phyloP scores from a whole-genome alignment of 345 rosid species.

The Cardiospermum halicacabum region DNA sequence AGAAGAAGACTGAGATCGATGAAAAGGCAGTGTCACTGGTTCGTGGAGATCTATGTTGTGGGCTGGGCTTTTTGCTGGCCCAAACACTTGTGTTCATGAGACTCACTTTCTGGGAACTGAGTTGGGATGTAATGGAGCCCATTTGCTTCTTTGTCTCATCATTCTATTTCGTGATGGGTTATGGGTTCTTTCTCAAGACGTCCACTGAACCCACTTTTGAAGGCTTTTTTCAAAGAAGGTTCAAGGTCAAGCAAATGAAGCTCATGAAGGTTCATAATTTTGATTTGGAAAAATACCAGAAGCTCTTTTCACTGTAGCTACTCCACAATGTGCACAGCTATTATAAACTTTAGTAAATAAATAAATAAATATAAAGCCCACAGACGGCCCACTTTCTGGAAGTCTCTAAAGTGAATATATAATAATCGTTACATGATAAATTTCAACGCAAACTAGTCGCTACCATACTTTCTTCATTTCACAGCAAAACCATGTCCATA shows the following conservation, averaged over 20 bases:
- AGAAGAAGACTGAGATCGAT: conserved; percentile 55
- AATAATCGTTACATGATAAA: too few relatives aligned
- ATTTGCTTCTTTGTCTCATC: conserved; percentile 79
- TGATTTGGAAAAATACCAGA: conserved; percentile 35
- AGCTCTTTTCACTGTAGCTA: too few relatives aligned
- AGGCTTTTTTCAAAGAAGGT: conserved; percentile 59
- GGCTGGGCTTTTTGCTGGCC: conserved; percentile 44
- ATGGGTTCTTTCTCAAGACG: conserved; percentile 66
- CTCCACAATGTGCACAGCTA: too few relatives aligned
- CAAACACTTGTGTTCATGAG: conserved; percentile 82
- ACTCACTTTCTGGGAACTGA: conserved; percentile 91
- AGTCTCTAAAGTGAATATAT: neutral
- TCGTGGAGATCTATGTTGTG: conserved; percentile 58
- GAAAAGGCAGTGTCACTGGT: conserved; percentile 41
- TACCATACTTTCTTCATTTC: neutral
- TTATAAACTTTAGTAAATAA: too few relatives aligned
- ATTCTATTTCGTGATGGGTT: conserved; percentile 47
- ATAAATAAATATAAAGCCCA: neutral
- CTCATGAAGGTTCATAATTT: conserved; percentile 47
- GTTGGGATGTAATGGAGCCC: conserved; percentile 98
- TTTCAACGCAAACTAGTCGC: too few relatives aligned
- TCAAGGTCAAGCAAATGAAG: conserved; percentile 51
- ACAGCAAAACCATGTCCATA: conserved; percentile 2
- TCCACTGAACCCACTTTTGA: conserved; percentile 76
- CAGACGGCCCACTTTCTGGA: neutral